These are phyloP conservation scores for Candida labiduridarum DNA, from an alignment of 1,139 yeast species.

Conservation along the genomic window DNA sequence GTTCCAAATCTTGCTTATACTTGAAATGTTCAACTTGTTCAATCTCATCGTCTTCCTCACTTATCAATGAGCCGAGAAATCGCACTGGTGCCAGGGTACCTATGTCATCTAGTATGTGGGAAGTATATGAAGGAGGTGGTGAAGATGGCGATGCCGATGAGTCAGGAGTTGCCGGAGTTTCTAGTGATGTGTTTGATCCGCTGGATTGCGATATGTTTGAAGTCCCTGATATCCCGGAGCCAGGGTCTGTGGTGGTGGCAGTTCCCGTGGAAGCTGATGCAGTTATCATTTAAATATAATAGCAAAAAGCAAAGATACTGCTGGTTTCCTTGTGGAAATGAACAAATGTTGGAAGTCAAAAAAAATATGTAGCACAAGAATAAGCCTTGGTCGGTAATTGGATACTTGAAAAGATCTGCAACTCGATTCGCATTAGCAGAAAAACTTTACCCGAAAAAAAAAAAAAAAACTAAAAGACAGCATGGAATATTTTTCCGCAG, in stretches of 20 bases:
- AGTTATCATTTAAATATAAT: too few species aligned
- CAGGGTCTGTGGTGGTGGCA: neutral
- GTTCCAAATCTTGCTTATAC: conserved; percentile 67
- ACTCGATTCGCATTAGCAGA: neutral
- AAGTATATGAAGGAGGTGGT: conserved; percentile 21
- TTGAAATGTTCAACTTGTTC: conserved; percentile 70
- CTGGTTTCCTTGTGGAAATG: too few species aligned
- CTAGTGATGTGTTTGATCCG: conserved; percentile 1
- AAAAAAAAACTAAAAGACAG: neutral
- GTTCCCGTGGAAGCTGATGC: neutral
- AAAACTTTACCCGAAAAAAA: neutral
- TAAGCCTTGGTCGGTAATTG: too few species aligned
- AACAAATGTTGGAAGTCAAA: too few species aligned
- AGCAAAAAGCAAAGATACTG: too few species aligned
- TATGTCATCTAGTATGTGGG: conserved; percentile 19
- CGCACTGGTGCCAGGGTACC: conserved; percentile 24
- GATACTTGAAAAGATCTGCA: too few species aligned
- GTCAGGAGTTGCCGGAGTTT: neutral
- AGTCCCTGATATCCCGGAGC: neutral
- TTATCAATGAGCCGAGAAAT: conserved; percentile 23
- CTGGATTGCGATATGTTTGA: neutral
- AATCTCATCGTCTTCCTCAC: conserved; percentile 45
- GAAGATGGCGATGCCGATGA: conserved; percentile 5
- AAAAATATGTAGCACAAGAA: too few species aligned
- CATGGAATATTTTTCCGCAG: neutral